phyloP scores from a whole-genome alignment of 768 basidiomycete genomes.

The Pleurotus cornucopiae region DNA sequence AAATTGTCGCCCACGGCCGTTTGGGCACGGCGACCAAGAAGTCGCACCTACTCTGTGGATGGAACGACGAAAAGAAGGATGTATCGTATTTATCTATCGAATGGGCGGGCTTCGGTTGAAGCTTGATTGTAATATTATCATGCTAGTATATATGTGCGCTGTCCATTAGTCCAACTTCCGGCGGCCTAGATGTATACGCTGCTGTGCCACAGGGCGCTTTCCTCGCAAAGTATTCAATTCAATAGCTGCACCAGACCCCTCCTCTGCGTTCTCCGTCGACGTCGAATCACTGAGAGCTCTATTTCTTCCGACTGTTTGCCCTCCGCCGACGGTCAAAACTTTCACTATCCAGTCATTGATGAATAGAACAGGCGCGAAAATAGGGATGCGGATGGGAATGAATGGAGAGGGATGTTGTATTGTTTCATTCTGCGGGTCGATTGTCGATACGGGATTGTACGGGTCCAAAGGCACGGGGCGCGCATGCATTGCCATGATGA shows the following conservation, averaged over 20 bases:
- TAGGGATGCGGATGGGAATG: conserved; percentile 74
- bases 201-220: conserved; percentile 17
- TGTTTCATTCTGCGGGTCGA: conserved; percentile 27
- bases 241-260: conserved; percentile 33
- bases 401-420: conserved; percentile 71
- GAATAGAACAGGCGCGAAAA: conserved; percentile 71
- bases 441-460: conserved; percentile 48
- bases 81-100: conserved; percentile 80
- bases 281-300: conserved; percentile 38
- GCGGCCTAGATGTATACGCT: conserved; percentile 34
- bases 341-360: conserved; percentile 69
- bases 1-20: conserved; percentile 92
- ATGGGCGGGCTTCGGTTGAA: conserved; percentile 86
- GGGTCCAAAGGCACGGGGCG: conserved; percentile 73
- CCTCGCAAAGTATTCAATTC: conserved; percentile 23
- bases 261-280: conserved; percentile 53
- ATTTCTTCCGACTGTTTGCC: conserved; percentile 6
- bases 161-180: conserved; percentile 43
- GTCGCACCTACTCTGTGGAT: conserved; percentile 85
- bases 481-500: conserved; percentile 81
- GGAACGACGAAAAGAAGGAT: conserved; percentile 66
- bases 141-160: neutral
- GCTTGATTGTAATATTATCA: conserved; percentile 6
- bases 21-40: conserved; percentile 98
- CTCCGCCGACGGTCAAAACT: conserved; percentile 53